These are phyloP conservation scores for Coemansia sp. DNA, from an alignment of 192 early-diverging fungal species.

Conservation along the genomic window DNA sequence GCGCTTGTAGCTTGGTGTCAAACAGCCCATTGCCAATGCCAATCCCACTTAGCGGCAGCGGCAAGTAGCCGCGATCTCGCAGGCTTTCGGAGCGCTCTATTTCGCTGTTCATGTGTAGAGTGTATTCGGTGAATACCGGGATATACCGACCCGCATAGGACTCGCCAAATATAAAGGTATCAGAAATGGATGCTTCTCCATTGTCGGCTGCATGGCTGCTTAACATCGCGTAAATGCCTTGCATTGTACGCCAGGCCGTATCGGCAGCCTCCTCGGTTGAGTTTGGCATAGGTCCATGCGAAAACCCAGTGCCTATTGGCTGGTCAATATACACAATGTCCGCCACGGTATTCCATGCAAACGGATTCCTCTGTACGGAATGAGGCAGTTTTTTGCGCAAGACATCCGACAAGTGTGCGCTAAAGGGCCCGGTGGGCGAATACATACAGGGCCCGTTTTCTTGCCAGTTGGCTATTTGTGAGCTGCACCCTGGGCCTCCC, in stretches of 20 bases:
- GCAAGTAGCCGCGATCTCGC: conserved; percentile 19
- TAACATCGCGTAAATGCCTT: conserved; percentile 39
- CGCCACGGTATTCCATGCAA: conserved; percentile 72
- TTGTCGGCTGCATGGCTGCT: background rate
- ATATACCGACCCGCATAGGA: conserved; percentile 59
- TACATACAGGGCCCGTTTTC: conserved; percentile 72
- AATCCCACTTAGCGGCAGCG: conserved; percentile 46
- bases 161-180: conserved; percentile 52
- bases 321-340: conserved; percentile 57
- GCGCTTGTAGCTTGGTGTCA: conserved; percentile 40
- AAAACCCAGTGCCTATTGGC: conserved; percentile 73
- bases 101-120: conserved; percentile 39
- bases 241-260: conserved; percentile 52
- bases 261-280: conserved; percentile 52
- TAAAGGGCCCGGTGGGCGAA: conserved; percentile 14
- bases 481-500: conserved; percentile 75
- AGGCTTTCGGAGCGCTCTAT: conserved; percentile 15
- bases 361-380: conserved; percentile 45
- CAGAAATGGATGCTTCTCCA: conserved; percentile 1
- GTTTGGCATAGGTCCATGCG: conserved; percentile 53
- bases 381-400: conserved; percentile 50
- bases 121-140: conserved; percentile 46
- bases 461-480: conserved; percentile 69
- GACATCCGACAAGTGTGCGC: conserved; percentile 19
- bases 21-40: conserved; percentile 59